Evolutionary conservation across 148 eudicot genomes (phyloP), one percentile per base, ranked within the genome.

Genomic region (Vaccinium myrtillus): DNA sequence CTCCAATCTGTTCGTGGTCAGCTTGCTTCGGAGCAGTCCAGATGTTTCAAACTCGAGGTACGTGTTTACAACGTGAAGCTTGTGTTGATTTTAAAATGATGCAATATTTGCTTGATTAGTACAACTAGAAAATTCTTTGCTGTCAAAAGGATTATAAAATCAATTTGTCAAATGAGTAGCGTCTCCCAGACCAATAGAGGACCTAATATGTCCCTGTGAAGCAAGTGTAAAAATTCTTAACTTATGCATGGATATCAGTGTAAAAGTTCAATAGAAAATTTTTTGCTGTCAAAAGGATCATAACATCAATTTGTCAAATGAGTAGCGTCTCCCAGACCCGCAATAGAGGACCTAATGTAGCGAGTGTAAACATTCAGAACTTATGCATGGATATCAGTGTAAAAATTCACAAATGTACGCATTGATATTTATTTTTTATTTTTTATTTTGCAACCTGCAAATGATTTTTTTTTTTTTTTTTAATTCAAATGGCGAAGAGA

Each of bases 21-120:
- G 85, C 98, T 97, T 89, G 98, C 98, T 83, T 84, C 98, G 36
- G 99, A 97, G 90, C 98, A 97, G 86, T 97, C 98, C 11, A 94
- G 99, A 91, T 95, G 98, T 87, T 97, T 97, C 90, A 97, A 97
- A 88, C 98, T 97, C 79, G 99, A 97, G 99, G 99, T 97, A 88
- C 50, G 69, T 82, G 51, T 58, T 59, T 15, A 15, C 63, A 46
- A 19, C 61, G 32, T 73, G 55, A 69, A 69, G 39, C 16, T 36
- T 25, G 27, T 54, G 63, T 76, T 77, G 70, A 27, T 83, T 77
- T 51, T 69, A 12, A 86, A 32, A 9, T 77, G 63, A 53, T 25
- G 4, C 4, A 43, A 19, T 65, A 67, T 30, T 30, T 67, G 39
- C 53, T 58, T 30, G 30, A 46, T 11, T 61, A 14, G 12, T 67